Evolutionary conservation across 2,329 filamentous ascomycete genomes (phyloP).

Genomic region (Talaromyces sp.): DNA sequence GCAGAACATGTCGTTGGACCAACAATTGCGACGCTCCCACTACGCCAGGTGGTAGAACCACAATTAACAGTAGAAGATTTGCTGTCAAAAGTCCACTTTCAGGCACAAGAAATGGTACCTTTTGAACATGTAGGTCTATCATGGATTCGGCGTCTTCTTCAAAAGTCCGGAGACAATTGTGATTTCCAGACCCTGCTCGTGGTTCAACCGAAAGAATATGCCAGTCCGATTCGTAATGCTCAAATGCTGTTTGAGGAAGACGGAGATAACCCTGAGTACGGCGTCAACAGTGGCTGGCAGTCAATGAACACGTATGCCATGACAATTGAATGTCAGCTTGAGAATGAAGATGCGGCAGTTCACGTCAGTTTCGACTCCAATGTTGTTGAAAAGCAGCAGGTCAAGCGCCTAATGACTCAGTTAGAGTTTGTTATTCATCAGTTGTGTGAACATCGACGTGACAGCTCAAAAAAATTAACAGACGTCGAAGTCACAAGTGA

Average conservation of each 20-base stretch:
- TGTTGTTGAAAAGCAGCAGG: neutral
- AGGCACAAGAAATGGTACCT: conserved; percentile 48
- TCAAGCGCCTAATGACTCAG: conserved; percentile 4
- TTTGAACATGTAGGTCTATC: conserved; percentile 6
- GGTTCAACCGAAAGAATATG: neutral
- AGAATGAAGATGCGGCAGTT: neutral
- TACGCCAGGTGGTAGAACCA: neutral
- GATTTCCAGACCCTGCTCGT: conserved; percentile 4
- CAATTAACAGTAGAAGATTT: conserved; percentile 1
- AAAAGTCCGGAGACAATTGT: neutral
- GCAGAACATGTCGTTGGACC: conserved; percentile 4
- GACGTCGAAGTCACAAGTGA: neutral
- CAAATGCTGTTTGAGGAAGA: neutral
- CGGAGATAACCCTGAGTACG: neutral
- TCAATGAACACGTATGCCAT: conserved; percentile 7
- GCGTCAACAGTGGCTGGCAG: neutral
- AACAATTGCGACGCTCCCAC: neutral
- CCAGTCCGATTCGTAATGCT: neutral
- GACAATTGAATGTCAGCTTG: conserved; percentile 1
- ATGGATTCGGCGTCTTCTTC: conserved; percentile 1
- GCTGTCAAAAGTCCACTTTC: neutral
- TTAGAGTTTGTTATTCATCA: conserved; percentile 5
- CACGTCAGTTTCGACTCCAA: conserved; percentile 5
- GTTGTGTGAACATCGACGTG: neutral
- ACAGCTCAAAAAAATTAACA: neutral